Evolutionary conservation across 2,329 filamentous ascomycete genomes (phyloP).

Genomic region (Trichoderma cornu-damae): DNA sequence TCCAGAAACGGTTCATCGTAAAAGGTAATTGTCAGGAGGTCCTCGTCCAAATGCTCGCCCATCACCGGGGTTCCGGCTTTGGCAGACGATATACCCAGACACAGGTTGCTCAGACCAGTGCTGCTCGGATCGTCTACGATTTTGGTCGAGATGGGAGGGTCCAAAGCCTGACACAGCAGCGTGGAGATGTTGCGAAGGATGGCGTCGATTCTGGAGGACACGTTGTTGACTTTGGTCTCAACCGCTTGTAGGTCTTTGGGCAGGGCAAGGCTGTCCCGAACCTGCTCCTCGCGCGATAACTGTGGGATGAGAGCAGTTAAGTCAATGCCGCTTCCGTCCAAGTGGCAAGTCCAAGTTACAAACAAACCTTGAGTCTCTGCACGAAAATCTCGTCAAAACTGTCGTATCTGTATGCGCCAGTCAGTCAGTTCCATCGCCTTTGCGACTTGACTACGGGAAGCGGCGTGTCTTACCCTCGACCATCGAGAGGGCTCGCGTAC

Average conservation of each 20-base stretch:
- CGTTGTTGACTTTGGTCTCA: not conserved
- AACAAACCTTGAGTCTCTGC: conserved; percentile 1
- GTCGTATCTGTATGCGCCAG: not conserved
- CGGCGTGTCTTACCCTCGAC: not conserved
- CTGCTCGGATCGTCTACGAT: not conserved
- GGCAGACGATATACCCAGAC: conserved; percentile 1
- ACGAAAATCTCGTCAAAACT: not conserved
- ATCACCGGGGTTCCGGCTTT: not conserved
- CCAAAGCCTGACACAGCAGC: not conserved
- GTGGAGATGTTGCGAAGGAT: not conserved
- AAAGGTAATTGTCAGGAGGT: not conserved
- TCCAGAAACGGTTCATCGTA: not conserved
- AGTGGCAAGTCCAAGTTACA: not conserved
- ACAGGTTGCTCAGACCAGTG: not conserved
- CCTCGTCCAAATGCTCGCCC: not conserved
- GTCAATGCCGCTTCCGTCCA: not conserved
- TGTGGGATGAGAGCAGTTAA: not conserved
- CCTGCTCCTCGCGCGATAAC: not conserved
- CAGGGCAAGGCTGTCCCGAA: not conserved
- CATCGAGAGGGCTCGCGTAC: not conserved
- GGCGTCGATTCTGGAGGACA: not conserved
- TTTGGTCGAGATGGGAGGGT: not conserved
- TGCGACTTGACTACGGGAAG: not conserved
- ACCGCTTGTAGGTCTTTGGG: not conserved
- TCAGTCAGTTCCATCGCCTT: not conserved